phyloP scores from a whole-genome alignment of 176 grass and related monocot genomes.

The Avena sativa region DNA sequence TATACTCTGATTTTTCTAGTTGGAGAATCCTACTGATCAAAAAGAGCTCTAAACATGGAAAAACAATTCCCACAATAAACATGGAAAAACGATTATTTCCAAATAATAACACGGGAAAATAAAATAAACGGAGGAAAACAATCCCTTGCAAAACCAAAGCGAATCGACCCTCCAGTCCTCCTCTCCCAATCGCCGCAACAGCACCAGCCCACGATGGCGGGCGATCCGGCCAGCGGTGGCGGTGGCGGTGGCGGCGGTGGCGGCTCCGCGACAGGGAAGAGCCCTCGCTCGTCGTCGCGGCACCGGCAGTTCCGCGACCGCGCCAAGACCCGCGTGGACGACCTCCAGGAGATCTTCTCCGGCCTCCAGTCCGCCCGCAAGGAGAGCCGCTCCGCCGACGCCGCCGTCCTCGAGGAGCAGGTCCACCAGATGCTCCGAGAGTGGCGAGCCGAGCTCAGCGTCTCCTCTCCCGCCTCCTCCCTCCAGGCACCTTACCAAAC shows the following conservation, averaged over 20 bases:
- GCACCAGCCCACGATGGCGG: conserved; percentile 38
- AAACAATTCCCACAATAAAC: not conserved
- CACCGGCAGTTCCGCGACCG: conserved; percentile 85
- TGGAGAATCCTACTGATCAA: no score
- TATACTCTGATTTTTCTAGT: no score
- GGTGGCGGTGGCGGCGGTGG: not conserved
- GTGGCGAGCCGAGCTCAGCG: conserved; percentile 84
- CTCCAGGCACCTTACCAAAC: conserved; percentile 57
- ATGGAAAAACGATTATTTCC: not conserved
- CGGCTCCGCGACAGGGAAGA: conserved; percentile 53
- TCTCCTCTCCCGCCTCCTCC: conserved; percentile 79
- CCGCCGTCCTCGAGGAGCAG: conserved; percentile 82
- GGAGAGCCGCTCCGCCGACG: conserved; percentile 86
- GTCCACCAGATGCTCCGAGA: conserved; percentile 95
- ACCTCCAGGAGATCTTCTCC: conserved; percentile 88
- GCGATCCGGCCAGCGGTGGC: conserved; percentile 36
- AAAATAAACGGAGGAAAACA: not conserved
- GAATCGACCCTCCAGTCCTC: not conserved
- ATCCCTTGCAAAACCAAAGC: not conserved
- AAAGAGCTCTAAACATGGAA: no score
- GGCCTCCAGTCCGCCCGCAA: conserved; percentile 84
- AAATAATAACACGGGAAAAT: not conserved
- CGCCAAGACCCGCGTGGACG: conserved; percentile 86
- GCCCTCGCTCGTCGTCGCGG: conserved; percentile 55
- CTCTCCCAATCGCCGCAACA: not conserved